Evolutionary conservation across 495 filamentous ascomycete genomes (phyloP).

Genomic region (Lepidopterella palustris): DNA sequence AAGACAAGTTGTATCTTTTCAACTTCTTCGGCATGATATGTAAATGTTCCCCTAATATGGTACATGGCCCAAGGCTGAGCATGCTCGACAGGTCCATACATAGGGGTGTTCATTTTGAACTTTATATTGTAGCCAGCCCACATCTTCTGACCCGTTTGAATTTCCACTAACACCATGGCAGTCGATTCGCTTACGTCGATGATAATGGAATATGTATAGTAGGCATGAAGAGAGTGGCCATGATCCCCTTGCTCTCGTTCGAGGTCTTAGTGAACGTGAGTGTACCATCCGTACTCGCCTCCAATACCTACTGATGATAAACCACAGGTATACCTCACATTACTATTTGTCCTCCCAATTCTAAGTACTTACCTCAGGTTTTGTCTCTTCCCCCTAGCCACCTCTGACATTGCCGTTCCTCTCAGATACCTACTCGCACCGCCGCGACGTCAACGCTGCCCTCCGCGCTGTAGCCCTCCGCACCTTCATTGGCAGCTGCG

Average conservation of each 20-base stretch:
- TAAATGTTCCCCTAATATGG: not conserved
- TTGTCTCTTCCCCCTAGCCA: not conserved
- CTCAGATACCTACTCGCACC: conserved; percentile 40
- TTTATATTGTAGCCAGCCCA: conserved; percentile 43
- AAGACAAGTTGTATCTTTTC: conserved; percentile 46
- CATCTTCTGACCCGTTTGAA: not conserved
- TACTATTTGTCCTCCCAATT: conserved; percentile 45
- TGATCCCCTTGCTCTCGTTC: conserved; percentile 47
- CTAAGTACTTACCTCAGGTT: conserved; percentile 33
- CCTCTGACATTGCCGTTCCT: not conserved
- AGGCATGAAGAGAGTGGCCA: conserved; percentile 44
- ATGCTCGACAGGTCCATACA: conserved; percentile 38
- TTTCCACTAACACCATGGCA: conserved; percentile 11
- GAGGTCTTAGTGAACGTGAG: conserved; percentile 45
- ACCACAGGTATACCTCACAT: not conserved
- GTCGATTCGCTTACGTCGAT: conserved; percentile 42
- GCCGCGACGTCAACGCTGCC: conserved; percentile 33
- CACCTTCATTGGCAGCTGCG: conserved; percentile 46
- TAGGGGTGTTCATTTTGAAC: conserved; percentile 43
- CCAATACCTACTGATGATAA: not conserved
- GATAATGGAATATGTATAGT: conserved; percentile 46
- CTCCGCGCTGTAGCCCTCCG: conserved; percentile 41
- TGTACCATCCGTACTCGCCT: not conserved
- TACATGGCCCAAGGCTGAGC: not conserved
- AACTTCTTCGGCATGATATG: conserved; percentile 48